A percentile compares a stretch with the other conserved stretches of the same genome.
These are phyloP conservation scores for Glycyrrhiza uralensis DNA, from an alignment of 306 rosid genomes.

Conservation along the genomic window DNA sequence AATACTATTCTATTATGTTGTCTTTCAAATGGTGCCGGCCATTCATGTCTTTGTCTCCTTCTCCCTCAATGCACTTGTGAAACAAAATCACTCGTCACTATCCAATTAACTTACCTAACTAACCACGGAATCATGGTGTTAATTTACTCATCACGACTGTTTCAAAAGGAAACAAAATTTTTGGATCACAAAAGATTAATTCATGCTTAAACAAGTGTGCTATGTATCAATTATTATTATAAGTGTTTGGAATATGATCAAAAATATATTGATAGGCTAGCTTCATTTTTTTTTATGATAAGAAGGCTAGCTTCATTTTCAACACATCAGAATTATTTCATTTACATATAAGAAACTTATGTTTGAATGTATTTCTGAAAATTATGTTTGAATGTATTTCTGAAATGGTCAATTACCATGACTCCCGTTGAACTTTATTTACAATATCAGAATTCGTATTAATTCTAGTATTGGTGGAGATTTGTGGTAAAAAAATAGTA, in stretches of 20 bases:
- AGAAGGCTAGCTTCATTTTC: too few relatives aligned
- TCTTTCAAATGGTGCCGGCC: conserved; percentile 14
- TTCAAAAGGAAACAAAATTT: too few relatives aligned
- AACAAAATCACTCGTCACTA: neutral
- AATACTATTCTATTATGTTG: neutral
- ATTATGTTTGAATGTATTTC: too few relatives aligned
- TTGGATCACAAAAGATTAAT: neutral
- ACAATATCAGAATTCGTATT: too few relatives aligned
- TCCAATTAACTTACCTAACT: neutral
- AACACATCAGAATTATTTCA: too few relatives aligned
- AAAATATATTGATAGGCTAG: too few relatives aligned
- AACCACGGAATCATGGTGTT: neutral
- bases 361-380: neutral
- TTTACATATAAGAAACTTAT: neutral
- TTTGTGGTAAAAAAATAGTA: neutral
- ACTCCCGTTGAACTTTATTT: too few relatives aligned
- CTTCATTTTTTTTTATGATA: too few relatives aligned
- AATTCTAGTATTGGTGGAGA: too few relatives aligned
- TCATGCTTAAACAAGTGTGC: neutral
- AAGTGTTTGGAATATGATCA: too few relatives aligned
- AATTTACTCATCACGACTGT: neutral
- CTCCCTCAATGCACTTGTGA: neutral
- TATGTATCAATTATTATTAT: neutral
- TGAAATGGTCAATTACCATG: too few relatives aligned
- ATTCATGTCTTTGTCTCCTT: conserved; percentile 5